Evolutionary conservation across 441 rosid species (phyloP).

Genomic region (Isatis lusitanica): DNA sequence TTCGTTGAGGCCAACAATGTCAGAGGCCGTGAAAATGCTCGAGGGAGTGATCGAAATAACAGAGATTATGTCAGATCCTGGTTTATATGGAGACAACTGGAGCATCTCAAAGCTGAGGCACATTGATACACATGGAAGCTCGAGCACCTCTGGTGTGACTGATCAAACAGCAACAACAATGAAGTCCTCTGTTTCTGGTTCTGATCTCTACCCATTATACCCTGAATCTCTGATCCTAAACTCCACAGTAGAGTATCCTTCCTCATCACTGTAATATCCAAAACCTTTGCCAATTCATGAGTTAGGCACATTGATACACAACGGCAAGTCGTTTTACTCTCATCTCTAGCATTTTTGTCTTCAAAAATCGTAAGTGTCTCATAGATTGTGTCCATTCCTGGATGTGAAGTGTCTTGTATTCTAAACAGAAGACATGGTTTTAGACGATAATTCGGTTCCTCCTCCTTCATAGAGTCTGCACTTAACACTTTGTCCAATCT

Average conservation of each 20-base stretch:
- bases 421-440: too few species aligned
- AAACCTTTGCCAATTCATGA: not conserved
- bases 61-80: constrained; percentile 39
- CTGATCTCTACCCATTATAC: constrained; percentile 18
- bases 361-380: too few species aligned
- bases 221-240: not conserved
- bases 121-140: not conserved
- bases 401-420: too few species aligned
- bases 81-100: constrained; percentile 5
- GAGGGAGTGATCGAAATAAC: constrained; percentile 48
- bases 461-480: too few species aligned
- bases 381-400: too few species aligned
- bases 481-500: too few species aligned
- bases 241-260: not conserved
- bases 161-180: constrained; percentile 4
- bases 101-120: constrained; percentile 1
- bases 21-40: constrained; percentile 61
- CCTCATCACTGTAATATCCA: not conserved
- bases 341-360: too few species aligned
- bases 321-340: too few species aligned
- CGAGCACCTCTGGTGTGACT: constrained; percentile 7
- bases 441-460: too few species aligned
- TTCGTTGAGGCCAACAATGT: constrained; percentile 62
- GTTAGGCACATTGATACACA: too few species aligned
- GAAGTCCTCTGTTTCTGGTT: constrained; percentile 10